A percentile compares a stretch with the other conserved stretches of the same genome.
These are phyloP conservation scores for Tulasnella sp. DNA, from an alignment of 768 basidiomycete genomes.

Conservation along the genomic window DNA sequence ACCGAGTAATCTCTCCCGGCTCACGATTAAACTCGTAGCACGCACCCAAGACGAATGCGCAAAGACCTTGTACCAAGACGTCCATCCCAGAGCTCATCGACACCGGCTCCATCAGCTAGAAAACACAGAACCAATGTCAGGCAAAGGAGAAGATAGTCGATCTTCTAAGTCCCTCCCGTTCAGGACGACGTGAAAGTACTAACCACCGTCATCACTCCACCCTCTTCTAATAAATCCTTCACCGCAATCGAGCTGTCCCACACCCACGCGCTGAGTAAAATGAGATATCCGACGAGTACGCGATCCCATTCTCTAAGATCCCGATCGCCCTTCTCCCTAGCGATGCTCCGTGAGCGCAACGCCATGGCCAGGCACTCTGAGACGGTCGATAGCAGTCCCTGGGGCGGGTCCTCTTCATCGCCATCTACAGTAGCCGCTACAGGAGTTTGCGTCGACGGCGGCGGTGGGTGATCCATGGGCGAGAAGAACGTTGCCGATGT, in stretches of 20 bases:
- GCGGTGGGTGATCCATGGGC: slow-evolving; percentile 24
- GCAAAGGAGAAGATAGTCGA: too few species aligned
- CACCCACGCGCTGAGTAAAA: slow-evolving; percentile 80
- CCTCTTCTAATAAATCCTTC: slow-evolving; percentile 73
- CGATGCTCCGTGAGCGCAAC: slow-evolving; percentile 61
- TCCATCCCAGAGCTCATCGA: slow-evolving; percentile 84
- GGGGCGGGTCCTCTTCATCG: slow-evolving; percentile 37
- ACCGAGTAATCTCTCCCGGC: slow-evolving; percentile 93
- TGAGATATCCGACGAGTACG: slow-evolving; percentile 75
- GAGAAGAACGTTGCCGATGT: slow-evolving; percentile 30
- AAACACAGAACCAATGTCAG: background rate
- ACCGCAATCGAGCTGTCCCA: slow-evolving; percentile 93
- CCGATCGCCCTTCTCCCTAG: slow-evolving; percentile 43
- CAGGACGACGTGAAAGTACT: too few species aligned
- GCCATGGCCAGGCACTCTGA: slow-evolving; percentile 85
- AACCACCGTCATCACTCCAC: slow-evolving; percentile 84
- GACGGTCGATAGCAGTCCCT: slow-evolving; percentile 71
- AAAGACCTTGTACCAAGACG: slow-evolving; percentile 77
- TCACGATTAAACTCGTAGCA: slow-evolving; percentile 96
- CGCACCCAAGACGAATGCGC: slow-evolving; percentile 81
- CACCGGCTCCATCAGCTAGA: slow-evolving; percentile 85
- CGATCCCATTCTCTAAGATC: slow-evolving; percentile 87
- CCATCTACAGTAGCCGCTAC: slow-evolving; percentile 34
- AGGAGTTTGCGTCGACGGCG: slow-evolving; percentile 28
- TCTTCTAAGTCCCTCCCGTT: too few species aligned